These are phyloP conservation scores for Exophiala bonariae DNA, from an alignment of 2,329 filamentous ascomycete genomes.

Conservation along the genomic window DNA sequence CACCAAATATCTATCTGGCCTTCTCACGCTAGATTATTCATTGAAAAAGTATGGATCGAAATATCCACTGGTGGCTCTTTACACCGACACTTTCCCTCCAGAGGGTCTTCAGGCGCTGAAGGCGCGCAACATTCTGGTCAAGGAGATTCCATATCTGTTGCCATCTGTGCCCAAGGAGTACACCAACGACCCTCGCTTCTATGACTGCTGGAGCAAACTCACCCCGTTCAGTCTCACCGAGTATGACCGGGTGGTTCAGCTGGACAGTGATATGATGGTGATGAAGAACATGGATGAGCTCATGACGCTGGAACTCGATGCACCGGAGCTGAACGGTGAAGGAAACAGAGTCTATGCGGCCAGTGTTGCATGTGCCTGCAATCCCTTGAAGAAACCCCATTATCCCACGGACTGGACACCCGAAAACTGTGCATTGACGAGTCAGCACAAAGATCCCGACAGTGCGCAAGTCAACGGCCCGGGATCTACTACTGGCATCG, in stretches of 20 bases:
- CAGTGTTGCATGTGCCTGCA: slow-evolving; percentile 82
- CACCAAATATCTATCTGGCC: slow-evolving; percentile 74
- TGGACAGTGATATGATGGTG: slow-evolving; percentile 88
- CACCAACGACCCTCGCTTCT: slow-evolving; percentile 77
- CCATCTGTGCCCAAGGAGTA: slow-evolving; percentile 68
- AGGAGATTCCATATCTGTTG: slow-evolving; percentile 71
- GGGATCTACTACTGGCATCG: slow-evolving; percentile 50
- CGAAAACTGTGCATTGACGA: slow-evolving; percentile 62
- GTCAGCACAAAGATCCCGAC: slow-evolving; percentile 53
- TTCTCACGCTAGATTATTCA: slow-evolving; percentile 77
- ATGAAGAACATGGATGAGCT: slow-evolving; percentile 86
- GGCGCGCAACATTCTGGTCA: slow-evolving; percentile 66
- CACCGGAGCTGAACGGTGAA: slow-evolving; percentile 48
- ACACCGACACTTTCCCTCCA: slow-evolving; percentile 73
- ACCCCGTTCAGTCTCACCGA: slow-evolving; percentile 73
- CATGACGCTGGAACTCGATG: slow-evolving; percentile 77
- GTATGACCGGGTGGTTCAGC: slow-evolving; percentile 76
- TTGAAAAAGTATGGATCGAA: slow-evolving; percentile 64
- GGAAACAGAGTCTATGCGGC: slow-evolving; percentile 75
- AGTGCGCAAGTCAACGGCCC: slow-evolving; percentile 55
- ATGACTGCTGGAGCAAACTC: slow-evolving; percentile 88
- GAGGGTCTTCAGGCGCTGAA: slow-evolving; percentile 69
- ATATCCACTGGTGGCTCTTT: slow-evolving; percentile 80
- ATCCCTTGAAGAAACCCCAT: slow-evolving; percentile 74
- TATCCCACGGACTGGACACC: slow-evolving; percentile 71